Percentiles rank a stretch among this genome's conserved stretches.
phyloP scores from a whole-genome alignment of 1,284 basidiomycete species.

The Puccinia triticina region DNA sequence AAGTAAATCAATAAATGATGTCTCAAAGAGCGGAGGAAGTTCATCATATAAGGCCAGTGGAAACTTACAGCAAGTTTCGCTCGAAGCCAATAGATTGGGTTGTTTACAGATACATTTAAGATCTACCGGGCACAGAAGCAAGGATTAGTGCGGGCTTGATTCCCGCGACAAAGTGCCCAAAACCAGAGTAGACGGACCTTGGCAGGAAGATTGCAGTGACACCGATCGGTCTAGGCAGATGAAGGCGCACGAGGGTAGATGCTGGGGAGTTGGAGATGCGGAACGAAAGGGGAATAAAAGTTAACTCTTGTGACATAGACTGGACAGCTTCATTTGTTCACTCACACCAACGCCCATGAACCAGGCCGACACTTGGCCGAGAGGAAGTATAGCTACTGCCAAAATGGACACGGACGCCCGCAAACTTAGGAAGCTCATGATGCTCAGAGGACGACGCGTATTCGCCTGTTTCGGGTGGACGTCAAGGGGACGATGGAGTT shows the following conservation, averaged over 20 bases:
- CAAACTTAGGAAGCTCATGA: neutral
- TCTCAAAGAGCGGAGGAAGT: neutral
- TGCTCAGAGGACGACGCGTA: neutral
- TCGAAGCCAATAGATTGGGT: neutral
- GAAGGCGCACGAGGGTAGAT: conserved; percentile 7
- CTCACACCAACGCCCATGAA: conserved; percentile 1
- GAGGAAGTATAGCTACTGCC: neutral
- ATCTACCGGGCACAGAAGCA: neutral
- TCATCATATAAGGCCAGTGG: neutral
- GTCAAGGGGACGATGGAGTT: neutral
- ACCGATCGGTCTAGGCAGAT: conserved; percentile 7
- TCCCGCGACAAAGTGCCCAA: neutral
- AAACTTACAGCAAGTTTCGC: conserved; percentile 5
- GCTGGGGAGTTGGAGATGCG: neutral
- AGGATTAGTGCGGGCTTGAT: too few relatives aligned
- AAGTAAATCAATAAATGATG: neutral
- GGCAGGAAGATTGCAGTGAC: conserved; percentile 11
- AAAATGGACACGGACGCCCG: neutral
- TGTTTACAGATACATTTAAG: conserved; percentile 18
- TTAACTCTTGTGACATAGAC: neutral
- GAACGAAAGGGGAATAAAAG: neutral
- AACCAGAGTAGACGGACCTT: neutral
- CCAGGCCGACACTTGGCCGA: neutral
- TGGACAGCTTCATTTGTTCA: neutral
- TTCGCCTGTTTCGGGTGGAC: neutral